These are phyloP conservation scores for Penicillium expansum DNA, from an alignment of 2,329 filamentous ascomycete genomes.

Conservation along the genomic window DNA sequence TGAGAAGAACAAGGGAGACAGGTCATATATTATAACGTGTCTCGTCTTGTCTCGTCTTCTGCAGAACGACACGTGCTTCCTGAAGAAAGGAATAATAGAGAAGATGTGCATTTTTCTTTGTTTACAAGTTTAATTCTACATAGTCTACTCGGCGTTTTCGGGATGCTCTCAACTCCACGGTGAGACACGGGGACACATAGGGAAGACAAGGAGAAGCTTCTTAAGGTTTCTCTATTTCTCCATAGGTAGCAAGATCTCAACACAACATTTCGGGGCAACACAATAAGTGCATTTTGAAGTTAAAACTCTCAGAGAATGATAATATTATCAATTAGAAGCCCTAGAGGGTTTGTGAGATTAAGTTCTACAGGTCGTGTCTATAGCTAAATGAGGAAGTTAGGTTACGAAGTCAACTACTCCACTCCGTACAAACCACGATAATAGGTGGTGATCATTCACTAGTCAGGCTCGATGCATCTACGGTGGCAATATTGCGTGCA, in stretches of 20 bases:
- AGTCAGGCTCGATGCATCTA: background rate
- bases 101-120: background rate
- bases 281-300: background rate
- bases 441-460: background rate
- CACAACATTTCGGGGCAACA: no score
- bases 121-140: background rate
- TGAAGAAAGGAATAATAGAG: background rate
- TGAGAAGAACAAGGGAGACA: background rate
- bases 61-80: background rate
- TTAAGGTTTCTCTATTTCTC: background rate
- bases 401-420: background rate
- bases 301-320: background rate
- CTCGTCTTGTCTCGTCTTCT: background rate
- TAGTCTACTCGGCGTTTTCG: background rate
- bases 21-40: background rate
- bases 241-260: background rate
- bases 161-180: background rate
- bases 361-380: background rate
- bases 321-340: background rate
- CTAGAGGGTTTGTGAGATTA: background rate
- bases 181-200: background rate
- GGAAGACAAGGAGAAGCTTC: background rate
- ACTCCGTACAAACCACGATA: no score
- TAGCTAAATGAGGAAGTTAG: background rate
- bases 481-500: background rate